phyloP scores from a whole-genome alignment of 1,139 yeast genomes.

The Suhomyces bokatorum region DNA sequence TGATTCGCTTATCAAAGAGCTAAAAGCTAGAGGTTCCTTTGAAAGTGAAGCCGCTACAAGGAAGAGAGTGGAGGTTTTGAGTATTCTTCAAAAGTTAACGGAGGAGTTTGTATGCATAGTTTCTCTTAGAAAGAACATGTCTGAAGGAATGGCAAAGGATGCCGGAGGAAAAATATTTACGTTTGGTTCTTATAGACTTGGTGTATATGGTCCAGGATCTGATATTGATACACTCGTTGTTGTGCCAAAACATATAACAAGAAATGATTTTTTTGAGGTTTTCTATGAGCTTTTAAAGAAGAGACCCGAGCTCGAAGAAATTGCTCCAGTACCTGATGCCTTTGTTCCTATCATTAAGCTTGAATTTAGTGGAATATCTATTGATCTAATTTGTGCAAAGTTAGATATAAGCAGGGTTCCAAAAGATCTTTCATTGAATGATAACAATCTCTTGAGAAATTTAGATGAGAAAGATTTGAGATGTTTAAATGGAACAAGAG shows the following conservation, averaged over 20 bases:
- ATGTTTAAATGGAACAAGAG: slow-evolving; percentile 93
- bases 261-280: slow-evolving; percentile 84
- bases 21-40: slow-evolving; percentile 83
- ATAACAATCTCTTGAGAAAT: slow-evolving; percentile 80
- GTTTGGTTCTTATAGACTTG: slow-evolving; percentile 89
- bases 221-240: slow-evolving; percentile 96
- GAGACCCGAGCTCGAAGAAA: slow-evolving; percentile 82
- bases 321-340: slow-evolving; percentile 93
- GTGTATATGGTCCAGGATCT: slow-evolving; percentile 97
- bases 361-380: slow-evolving; percentile 83
- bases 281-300: slow-evolving; percentile 66
- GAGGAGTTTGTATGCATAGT: slow-evolving; percentile 82
- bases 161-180: slow-evolving; percentile 97
- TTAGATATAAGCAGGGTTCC: slow-evolving; percentile 85
- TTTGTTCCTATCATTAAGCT: slow-evolving; percentile 92
- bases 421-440: slow-evolving; percentile 66
- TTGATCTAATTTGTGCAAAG: slow-evolving; percentile 84
- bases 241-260: slow-evolving; percentile 91
- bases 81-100: slow-evolving; percentile 68
- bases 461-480: slow-evolving; percentile 88
- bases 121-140: slow-evolving; percentile 80
- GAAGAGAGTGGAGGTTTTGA: slow-evolving; percentile 74
- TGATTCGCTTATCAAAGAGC: slow-evolving; percentile 72
- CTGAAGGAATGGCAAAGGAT: slow-evolving; percentile 95
- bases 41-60: slow-evolving; percentile 81